Percentiles rank a stretch among this genome's conserved stretches.
Conservation (phyloP, 805 yeast species). For the Torulaspora quercuum region DNA sequence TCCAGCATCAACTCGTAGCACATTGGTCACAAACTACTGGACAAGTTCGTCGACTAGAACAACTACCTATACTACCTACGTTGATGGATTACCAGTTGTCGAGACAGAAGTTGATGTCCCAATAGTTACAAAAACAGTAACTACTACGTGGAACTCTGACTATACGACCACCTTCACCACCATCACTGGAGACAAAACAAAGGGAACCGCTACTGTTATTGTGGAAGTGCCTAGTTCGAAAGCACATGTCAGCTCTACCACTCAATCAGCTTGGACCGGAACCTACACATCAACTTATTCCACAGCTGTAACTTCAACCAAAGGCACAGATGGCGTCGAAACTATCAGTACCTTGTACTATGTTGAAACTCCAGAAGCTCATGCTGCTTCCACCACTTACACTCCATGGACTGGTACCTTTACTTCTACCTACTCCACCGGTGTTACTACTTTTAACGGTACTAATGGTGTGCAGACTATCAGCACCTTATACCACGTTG, state of each 20-base stretch:
- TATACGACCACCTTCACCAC: slow-evolving; percentile 11
- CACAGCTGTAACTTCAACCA: slow-evolving; percentile 13
- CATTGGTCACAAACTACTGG: slow-evolving; percentile 12
- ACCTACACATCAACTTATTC: slow-evolving; percentile 15
- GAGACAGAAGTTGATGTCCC: slow-evolving; percentile 10
- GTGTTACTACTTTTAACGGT: slow-evolving; percentile 11
- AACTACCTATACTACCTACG: slow-evolving; percentile 9
- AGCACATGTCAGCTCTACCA: slow-evolving; percentile 14
- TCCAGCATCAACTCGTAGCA: slow-evolving; percentile 10
- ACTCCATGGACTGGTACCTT: slow-evolving; percentile 19
- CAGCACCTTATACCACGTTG: slow-evolving; percentile 13
- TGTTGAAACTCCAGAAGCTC: slow-evolving; percentile 18
- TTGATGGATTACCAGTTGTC: slow-evolving; percentile 8
- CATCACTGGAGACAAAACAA: slow-evolving; percentile 9
- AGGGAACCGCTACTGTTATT: slow-evolving; percentile 14
- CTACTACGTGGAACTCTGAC: slow-evolving; percentile 7
- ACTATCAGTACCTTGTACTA: slow-evolving; percentile 16
- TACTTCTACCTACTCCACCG: slow-evolving; percentile 17
- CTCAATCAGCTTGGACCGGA: slow-evolving; percentile 19
- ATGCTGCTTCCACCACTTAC: slow-evolving; percentile 12
- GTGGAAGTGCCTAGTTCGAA: slow-evolving; percentile 13
- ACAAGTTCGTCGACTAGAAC: slow-evolving; percentile 7
- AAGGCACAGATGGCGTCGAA: slow-evolving; percentile 13
- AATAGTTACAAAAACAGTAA: slow-evolving; percentile 11
- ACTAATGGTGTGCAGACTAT: slow-evolving; percentile 13